These are phyloP conservation scores for Vanilla planifolia DNA, from an alignment of 106 monocot genomes.

Conservation along the genomic window DNA sequence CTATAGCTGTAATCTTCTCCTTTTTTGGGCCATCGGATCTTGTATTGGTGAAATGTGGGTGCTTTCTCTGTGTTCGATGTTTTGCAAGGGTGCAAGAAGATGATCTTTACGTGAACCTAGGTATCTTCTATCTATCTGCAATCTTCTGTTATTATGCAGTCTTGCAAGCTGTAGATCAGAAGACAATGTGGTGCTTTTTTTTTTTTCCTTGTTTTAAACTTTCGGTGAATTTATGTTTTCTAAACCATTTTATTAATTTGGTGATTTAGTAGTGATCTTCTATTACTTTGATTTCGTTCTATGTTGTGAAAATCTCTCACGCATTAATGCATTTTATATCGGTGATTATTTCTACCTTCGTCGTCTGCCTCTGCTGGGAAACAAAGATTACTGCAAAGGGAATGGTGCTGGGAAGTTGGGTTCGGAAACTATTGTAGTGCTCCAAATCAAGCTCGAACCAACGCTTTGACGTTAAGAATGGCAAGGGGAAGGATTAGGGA, in stretches of 20 bases:
- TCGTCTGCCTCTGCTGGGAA: neutral
- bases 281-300: neutral
- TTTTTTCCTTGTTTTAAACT: neutral
- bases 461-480: neutral
- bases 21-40: neutral
- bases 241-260: neutral
- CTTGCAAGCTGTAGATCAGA: neutral
- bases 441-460: neutral
- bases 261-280: too few species aligned
- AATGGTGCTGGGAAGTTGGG: neutral
- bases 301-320: neutral
- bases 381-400: neutral
- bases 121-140: neutral
- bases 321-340: neutral
- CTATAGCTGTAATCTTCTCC: neutral
- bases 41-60: neutral
- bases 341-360: neutral
- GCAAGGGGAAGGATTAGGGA: slow-evolving; percentile 17
- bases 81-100: neutral
- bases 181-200: neutral
- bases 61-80: neutral
- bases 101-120: neutral
- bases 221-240: neutral
- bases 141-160: neutral
- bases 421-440: neutral